Base-by-base conservation (phyloP, 2,329 filamentous ascomycete genomes). In the Neofusicoccum parvum region DNA sequence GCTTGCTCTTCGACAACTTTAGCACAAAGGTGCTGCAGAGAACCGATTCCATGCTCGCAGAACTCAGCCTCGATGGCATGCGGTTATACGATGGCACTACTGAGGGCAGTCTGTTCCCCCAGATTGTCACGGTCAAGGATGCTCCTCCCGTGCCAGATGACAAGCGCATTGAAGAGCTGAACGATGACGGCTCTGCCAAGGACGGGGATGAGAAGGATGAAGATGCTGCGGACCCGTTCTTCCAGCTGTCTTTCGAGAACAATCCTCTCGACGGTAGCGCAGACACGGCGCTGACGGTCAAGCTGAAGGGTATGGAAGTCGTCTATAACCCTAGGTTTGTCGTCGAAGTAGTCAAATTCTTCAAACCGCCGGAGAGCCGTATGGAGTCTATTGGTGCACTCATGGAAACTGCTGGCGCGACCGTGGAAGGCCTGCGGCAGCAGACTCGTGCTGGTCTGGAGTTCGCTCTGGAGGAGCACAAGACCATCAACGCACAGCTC, bases 311-410 rank as follows among this genome's bases (percentile, higher is more conserved):
- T 50, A 89, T 99, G 70, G 96, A 99, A 76, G 91, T 99, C 64
- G 92, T 99, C 27, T 99, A 97, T 86, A 99, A 99, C 72, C 95
- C 96, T 0, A 92, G 90, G 69, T 96, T 98, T 70, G 85, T 98
- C 0, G 88, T 97, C 5, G 94, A 95, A 56, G 88, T 98, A 45
- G 92, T 90, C 62, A 92, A 93, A 71, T 99, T 99, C 81, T 99
- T 99, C 82, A 90, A 94, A 68, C 95, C 95, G 0, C 96, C 95
- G 0, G 94, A 97, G 76, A 87, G 94, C 59, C 96, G 99, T 75
- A 97, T 99, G 94, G 95, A 99, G 75, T 99, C 95, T 10, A 97
- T 99, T 71, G 91, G 89, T 12, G 96, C 95, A 1, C 84, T 99
- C 65, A 92, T 99, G 88, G 96, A 99, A 78, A 92, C 90, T 53